Evolutionary conservation across 495 filamentous ascomycete genomes (phyloP).

Genomic region (Parmelia sp.): DNA sequence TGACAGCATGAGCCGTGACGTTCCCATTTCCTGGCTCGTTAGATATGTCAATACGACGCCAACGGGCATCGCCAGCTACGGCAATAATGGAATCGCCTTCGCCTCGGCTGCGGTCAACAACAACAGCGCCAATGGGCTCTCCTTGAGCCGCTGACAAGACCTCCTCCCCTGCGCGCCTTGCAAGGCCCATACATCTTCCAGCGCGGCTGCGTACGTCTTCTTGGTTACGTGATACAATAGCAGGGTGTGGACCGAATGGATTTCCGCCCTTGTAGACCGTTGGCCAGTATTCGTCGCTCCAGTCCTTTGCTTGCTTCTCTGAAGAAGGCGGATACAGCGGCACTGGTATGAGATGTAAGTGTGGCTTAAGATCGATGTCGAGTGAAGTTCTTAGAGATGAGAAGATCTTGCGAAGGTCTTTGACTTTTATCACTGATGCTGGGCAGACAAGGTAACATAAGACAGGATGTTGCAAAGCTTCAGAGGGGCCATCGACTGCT

Average conservation of each 20-base stretch:
- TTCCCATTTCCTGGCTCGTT: constrained; percentile 52
- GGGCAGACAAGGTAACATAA: constrained; percentile 43
- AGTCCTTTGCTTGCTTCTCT: constrained; percentile 63
- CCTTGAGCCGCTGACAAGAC: constrained; percentile 52
- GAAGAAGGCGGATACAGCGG: constrained; percentile 73
- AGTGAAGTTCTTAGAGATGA: constrained; percentile 28
- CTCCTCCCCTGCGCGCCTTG: constrained; percentile 55
- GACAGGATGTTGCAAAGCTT: constrained; percentile 8
- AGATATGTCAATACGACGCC: constrained; percentile 26
- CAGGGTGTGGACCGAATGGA: constrained; percentile 66
- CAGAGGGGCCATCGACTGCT: constrained; percentile 21
- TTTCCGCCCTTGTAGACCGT: constrained; percentile 78
- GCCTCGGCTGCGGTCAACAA: constrained; percentile 50
- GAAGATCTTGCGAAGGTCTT: constrained; percentile 39
- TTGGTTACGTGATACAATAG: constrained; percentile 39
- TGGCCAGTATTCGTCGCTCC: constrained; percentile 79
- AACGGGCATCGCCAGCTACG: constrained; percentile 74
- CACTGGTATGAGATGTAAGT: constrained; percentile 51
- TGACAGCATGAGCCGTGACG: constrained; percentile 70
- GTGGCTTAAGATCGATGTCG: constrained; percentile 35
- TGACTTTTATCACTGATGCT: constrained; percentile 35
- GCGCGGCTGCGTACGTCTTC: constrained; percentile 51
- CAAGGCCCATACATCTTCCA: constrained; percentile 61
- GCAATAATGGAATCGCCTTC: constrained; percentile 49
- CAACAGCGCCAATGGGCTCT: constrained; percentile 69